These are phyloP conservation scores for Pichia cactophila DNA, from an alignment of 1,139 yeast species.

Conservation along the genomic window DNA sequence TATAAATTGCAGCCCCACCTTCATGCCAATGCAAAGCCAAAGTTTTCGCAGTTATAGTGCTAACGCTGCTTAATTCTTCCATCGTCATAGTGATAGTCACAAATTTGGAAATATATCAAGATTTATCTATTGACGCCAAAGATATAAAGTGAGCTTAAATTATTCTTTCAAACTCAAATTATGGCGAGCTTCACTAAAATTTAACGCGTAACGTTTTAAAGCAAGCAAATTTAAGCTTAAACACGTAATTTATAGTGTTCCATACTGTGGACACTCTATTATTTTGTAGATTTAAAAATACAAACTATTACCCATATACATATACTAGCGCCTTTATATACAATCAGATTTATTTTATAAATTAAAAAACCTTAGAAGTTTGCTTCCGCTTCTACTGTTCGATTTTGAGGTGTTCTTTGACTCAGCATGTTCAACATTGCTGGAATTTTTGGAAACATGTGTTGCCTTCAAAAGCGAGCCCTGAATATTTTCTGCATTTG, in stretches of 20 bases:
- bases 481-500: neutral
- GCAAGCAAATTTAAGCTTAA: too few species aligned
- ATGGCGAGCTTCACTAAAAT: too few species aligned
- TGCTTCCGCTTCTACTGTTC: slow-evolving; percentile 10
- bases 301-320: neutral
- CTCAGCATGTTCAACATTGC: neutral
- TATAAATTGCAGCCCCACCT: slow-evolving; percentile 74
- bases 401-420: neutral
- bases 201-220: too few species aligned
- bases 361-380: slow-evolving; percentile 25
- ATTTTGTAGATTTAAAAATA: neutral
- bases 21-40: slow-evolving; percentile 78
- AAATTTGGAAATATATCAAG: too few species aligned
- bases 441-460: neutral
- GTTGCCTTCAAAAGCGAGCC: neutral
- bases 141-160: too few species aligned
- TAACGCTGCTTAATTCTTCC: neutral
- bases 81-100: neutral
- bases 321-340: neutral
- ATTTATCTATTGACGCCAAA: neutral
- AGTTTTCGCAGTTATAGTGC: slow-evolving; percentile 37
- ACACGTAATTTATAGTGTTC: too few species aligned
- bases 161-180: neutral
- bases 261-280: too few species aligned
- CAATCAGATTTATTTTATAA: slow-evolving; percentile 3